A percentile compares a stretch with the other conserved stretches of the same genome.
Evolutionary conservation across 1,139 yeast species (phyloP).

Genomic region (Geotrichum klebahnii): DNA sequence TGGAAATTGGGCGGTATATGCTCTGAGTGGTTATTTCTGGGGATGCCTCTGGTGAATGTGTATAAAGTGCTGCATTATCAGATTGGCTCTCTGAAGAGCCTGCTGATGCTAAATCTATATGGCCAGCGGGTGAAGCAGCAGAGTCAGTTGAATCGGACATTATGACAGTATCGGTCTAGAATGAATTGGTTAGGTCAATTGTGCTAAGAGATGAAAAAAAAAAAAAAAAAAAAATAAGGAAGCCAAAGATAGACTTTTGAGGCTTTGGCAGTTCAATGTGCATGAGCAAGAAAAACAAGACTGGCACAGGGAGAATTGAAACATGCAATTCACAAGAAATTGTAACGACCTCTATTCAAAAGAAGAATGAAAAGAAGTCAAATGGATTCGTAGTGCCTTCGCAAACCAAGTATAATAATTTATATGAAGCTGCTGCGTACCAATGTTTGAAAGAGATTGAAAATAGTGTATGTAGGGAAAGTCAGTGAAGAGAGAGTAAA

Average conservation of each 20-base stretch:
- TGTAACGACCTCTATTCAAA: neutral
- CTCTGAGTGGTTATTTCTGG: slow-evolving; percentile 18
- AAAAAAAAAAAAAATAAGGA: too few species aligned
- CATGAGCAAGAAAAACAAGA: too few species aligned
- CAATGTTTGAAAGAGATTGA: neutral
- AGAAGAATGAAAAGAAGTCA: neutral
- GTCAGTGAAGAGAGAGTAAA: too few species aligned
- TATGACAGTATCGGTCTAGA: too few species aligned
- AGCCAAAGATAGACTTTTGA: too few species aligned
- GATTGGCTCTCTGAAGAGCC: neutral
- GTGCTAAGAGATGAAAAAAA: neutral
- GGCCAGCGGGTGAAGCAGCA: too few species aligned
- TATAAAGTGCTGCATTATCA: neutral
- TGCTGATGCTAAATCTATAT: too few species aligned
- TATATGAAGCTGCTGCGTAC: neutral
- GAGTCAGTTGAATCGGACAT: too few species aligned
- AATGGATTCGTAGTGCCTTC: neutral
- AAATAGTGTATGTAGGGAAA: neutral
- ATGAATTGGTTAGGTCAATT: neutral
- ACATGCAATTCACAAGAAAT: neutral
- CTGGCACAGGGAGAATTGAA: neutral
- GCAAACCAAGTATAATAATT: neutral
- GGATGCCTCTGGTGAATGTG: slow-evolving; percentile 11
- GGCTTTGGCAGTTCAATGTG: too few species aligned
- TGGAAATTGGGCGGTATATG: slow-evolving; percentile 15